A percentile compares a stretch with the other conserved stretches of the same genome.
These are phyloP conservation scores for Aspergillus ostianus DNA, from an alignment of 495 filamentous ascomycete species.

Conservation along the genomic window DNA sequence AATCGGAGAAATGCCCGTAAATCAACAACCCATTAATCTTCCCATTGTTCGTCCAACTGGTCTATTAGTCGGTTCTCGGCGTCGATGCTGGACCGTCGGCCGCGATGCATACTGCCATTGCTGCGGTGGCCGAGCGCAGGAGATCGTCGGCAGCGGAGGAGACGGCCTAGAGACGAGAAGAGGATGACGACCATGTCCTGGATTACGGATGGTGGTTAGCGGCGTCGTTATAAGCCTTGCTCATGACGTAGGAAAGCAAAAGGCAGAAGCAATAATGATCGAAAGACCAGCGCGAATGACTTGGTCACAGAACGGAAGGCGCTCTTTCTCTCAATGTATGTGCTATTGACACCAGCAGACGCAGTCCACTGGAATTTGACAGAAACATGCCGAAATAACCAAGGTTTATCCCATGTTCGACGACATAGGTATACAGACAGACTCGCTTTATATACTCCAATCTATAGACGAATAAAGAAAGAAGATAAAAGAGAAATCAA, in stretches of 20 bases:
- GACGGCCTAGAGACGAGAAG: conserved; percentile 69
- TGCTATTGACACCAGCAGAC: conserved; percentile 13
- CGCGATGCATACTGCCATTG: conserved; percentile 33
- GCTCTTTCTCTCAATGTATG: background rate
- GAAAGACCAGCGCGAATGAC: background rate
- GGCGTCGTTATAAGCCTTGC: background rate
- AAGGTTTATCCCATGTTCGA: conserved; percentile 14
- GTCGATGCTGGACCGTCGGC: conserved; percentile 49
- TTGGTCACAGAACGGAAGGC: background rate
- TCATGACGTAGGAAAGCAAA: background rate
- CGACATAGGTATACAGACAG: background rate
- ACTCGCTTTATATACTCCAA: conserved; percentile 1
- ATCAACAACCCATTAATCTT: conserved; percentile 30
- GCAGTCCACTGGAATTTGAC: background rate
- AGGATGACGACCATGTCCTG: conserved; percentile 82
- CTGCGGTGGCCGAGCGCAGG: conserved; percentile 48
- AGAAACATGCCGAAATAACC: conserved; percentile 4
- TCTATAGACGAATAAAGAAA: conserved; percentile 9
- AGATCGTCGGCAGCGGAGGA: conserved; percentile 50
- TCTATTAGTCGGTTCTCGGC: conserved; percentile 94
- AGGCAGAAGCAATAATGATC: background rate
- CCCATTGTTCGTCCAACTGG: conserved; percentile 90
- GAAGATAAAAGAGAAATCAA: conserved; percentile 5
- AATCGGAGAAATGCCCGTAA: background rate
- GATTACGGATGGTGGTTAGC: conserved; percentile 12